Evolutionary conservation across 2,329 filamentous ascomycete genomes (phyloP).

Genomic region (Penicillium occitanis): DNA sequence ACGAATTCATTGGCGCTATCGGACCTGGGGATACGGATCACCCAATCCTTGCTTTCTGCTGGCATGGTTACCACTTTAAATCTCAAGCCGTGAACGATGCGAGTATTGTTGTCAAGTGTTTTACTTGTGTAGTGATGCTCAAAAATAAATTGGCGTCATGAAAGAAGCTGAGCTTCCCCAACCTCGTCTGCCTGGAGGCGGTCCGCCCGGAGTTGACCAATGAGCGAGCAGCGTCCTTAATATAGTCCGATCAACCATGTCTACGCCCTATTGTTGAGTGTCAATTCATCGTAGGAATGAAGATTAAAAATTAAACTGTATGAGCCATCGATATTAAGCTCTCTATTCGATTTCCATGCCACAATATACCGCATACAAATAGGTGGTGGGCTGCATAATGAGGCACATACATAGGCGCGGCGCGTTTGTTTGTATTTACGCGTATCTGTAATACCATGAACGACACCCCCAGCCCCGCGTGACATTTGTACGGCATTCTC

Average conservation of each 20-base stretch:
- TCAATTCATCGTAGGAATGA: background rate
- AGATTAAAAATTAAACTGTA: background rate
- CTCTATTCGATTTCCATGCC: background rate
- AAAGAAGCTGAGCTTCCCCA: conserved; percentile 11
- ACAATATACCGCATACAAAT: background rate
- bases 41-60: conserved; percentile 29
- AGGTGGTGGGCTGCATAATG: background rate
- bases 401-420: background rate
- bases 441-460: conserved; percentile 10
- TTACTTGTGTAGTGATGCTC: background rate
- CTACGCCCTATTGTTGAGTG: background rate
- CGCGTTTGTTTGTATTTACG: conserved; percentile 5
- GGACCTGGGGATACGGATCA: conserved; percentile 53
- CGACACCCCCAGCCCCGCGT: conserved; percentile 13
- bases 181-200: conserved; percentile 15
- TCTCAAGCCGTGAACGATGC: background rate
- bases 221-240: background rate
- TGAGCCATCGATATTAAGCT: background rate
- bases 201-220: conserved; percentile 10
- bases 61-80: background rate
- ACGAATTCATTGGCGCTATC: conserved; percentile 44
- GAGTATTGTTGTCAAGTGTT: background rate
- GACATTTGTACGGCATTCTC: background rate
- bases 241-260: background rate
- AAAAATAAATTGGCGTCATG: background rate